Conservation (phyloP, 495 filamentous ascomycete genomes). For the Daldinia caldariorum region DNA sequence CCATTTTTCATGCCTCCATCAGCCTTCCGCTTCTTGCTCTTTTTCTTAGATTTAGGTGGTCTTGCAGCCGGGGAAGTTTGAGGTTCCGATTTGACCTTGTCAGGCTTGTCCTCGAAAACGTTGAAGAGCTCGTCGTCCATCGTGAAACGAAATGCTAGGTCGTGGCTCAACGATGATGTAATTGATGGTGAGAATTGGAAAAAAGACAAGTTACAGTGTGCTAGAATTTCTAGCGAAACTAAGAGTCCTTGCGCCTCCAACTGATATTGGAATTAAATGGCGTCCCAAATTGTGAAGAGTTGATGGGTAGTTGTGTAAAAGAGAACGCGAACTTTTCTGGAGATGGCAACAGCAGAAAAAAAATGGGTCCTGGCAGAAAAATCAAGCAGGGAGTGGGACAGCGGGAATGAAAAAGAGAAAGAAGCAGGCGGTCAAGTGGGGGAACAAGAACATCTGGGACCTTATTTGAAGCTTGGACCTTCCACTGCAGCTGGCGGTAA, state of each 20-base stretch:
- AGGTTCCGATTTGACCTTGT: conserved; percentile 57
- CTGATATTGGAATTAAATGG: neutral
- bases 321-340: conserved; percentile 24
- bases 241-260: neutral
- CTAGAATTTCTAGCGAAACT: neutral
- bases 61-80: conserved; percentile 48
- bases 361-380: conserved; percentile 42
- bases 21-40: conserved; percentile 82
- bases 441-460: neutral
- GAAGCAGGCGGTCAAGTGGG: conserved; percentile 37
- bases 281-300: neutral
- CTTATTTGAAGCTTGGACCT: neutral
- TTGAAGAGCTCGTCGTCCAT: conserved; percentile 84
- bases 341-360: conserved; percentile 17
- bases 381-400: conserved; percentile 25
- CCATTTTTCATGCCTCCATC: conserved; percentile 75
- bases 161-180: neutral
- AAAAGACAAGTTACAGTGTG: neutral
- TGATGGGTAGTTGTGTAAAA: conserved; percentile 9
- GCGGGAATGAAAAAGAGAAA: neutral
- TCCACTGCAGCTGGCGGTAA: too few relatives aligned
- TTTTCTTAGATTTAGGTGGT: conserved; percentile 58
- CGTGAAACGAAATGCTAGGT: conserved; percentile 20
- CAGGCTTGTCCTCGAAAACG: conserved; percentile 73
- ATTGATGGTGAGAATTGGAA: neutral